Evolutionary conservation across 148 eudicot species (phyloP).

Genomic region (Persicaria tinctoria): DNA sequence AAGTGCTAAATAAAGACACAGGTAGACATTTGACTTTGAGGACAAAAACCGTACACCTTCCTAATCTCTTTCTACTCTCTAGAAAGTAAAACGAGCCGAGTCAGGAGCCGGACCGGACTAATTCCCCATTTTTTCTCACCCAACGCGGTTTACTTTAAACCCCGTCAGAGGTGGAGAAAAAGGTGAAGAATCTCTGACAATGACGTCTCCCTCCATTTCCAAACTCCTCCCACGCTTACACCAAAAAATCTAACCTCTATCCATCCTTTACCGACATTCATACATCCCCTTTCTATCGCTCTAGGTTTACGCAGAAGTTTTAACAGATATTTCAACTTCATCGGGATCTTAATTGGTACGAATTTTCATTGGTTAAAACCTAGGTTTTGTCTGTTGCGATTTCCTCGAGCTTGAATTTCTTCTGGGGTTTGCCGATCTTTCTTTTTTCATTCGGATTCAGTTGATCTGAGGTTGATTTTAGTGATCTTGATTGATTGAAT

Average conservation of each 20-base stretch:
- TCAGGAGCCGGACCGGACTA: conserved; percentile 7
- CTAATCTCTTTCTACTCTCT: background rate
- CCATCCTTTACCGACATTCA: background rate
- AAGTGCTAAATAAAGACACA: too few species aligned
- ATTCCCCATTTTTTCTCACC: background rate
- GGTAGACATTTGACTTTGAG: too few species aligned
- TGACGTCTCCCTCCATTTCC: conserved; percentile 10
- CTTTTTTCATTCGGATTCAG: background rate
- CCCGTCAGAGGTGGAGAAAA: background rate
- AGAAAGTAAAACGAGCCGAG: background rate
- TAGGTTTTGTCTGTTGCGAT: background rate
- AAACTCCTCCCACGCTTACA: background rate
- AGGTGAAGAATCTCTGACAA: background rate
- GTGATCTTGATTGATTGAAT: background rate
- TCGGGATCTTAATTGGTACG: background rate
- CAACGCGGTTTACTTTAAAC: background rate
- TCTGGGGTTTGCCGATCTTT: background rate
- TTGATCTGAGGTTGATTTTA: background rate
- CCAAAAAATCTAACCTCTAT: background rate
- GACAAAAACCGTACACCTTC: too few species aligned
- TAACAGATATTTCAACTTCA: background rate
- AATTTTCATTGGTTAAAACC: background rate
- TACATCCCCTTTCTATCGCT: background rate
- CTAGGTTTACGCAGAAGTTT: background rate
- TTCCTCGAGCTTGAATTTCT: conserved; percentile 5